phyloP scores from a whole-genome alignment of 164 flowering plant genomes.

The Umbilicus rupestris region DNA sequence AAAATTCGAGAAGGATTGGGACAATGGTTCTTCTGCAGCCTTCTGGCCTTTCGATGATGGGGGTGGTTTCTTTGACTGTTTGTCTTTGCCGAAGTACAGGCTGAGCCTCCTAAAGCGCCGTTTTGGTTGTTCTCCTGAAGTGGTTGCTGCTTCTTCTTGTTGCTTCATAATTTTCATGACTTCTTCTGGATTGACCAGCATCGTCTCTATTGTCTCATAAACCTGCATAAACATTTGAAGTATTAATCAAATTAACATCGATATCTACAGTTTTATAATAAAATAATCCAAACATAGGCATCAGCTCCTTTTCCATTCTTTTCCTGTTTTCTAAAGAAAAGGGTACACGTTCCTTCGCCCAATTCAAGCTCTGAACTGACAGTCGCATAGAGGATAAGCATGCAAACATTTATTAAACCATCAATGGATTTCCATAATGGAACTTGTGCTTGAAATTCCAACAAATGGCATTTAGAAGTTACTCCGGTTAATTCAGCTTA shows the following conservation, averaged over 20 bases:
- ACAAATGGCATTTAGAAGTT: too few species aligned
- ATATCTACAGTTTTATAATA: too few species aligned
- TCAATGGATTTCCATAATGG: too few species aligned
- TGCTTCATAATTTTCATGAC: slow-evolving; percentile 38
- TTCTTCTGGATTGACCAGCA: slow-evolving; percentile 60
- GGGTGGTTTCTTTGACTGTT: slow-evolving; percentile 26
- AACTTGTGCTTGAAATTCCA: too few species aligned
- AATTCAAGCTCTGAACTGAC: too few species aligned
- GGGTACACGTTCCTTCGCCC: too few species aligned
- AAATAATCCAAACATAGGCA: too few species aligned
- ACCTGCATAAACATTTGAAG: slow-evolving; percentile 35
- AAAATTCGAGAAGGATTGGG: slow-evolving; percentile 36
- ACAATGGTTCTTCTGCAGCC: slow-evolving; percentile 19
- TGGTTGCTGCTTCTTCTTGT: slow-evolving; percentile 35
- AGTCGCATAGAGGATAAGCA: too few species aligned
- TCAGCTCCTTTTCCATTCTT: too few species aligned
- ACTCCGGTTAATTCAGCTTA: too few species aligned
- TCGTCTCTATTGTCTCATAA: slow-evolving; percentile 69
- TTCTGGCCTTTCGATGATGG: slow-evolving; percentile 21
- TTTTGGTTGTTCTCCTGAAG: slow-evolving; percentile 41
- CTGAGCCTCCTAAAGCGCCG: slow-evolving; percentile 49
- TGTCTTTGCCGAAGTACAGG: slow-evolving; percentile 54
- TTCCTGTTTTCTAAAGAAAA: too few species aligned
- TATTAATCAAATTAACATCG: neutral
- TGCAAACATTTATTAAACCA: too few species aligned